Base-by-base conservation (phyloP, 345 rosid species). In the Salix purpurea region DNA sequence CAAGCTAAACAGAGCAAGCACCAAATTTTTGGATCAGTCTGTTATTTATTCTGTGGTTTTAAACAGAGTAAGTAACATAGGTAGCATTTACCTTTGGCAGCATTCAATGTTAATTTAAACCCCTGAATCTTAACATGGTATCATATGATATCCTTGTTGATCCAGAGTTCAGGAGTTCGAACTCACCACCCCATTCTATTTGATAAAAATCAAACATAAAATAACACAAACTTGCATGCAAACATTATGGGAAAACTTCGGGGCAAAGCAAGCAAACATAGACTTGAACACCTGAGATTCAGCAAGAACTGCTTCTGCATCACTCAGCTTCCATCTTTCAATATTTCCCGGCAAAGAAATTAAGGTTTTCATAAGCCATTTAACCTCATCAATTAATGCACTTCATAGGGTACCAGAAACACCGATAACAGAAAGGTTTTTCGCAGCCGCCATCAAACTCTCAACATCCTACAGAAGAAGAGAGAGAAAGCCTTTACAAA, bases 341-440 rank as follows among this genome's bases (percentile, higher is more conserved):
- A 65, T 61, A 78, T 83, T 73, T 21, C 70, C 36, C 15, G 83
- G 84, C 44, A 77, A 64, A 66, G 76, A 82, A 78, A 89, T 78
- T 71, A 85, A 81, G 70, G 88, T 90, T 69, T 81, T 85, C 74
- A 75, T 78, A 69, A 91, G 87, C 97, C 92, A 90, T 83, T 78
- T 84, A 32, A 85, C 77, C 46, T 86, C 91, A 52, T 69, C 56
- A 76, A 74, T 67, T 77, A 91, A 76, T 18, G 83, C 76, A 77
- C 82, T 74, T 76, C 79, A 84, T 39, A 91, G 32, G 69, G 65
- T 64, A 69, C 83, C 37, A 11, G 85, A 75, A 39, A 68, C 65
- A 77, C 67, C 15, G 23, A 76, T 16, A 13, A 56, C 73, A 68
- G 81, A 82, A 58, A 83, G 80, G 58, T 75, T 66, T 61, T 81